These are phyloP conservation scores for Hypholoma fasciculare DNA, from an alignment of 768 basidiomycete species.

Conservation along the genomic window DNA sequence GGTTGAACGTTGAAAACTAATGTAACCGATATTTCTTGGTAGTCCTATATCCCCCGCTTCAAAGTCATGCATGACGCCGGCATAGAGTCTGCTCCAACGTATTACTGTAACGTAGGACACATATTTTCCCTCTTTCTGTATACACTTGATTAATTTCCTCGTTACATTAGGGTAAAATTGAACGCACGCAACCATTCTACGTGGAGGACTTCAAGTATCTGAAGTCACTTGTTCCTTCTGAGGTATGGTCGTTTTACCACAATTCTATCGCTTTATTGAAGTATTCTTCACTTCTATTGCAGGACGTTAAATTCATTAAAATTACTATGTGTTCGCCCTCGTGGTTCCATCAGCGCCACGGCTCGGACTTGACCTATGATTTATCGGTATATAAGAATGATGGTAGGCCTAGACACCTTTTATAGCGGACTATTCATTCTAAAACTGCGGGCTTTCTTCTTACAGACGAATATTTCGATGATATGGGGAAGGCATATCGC, in stretches of 20 bases:
- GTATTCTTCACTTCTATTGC: conserved; percentile 7
- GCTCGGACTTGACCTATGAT: conserved; percentile 56
- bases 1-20: background rate
- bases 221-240: conserved; percentile 55
- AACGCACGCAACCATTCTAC: conserved; percentile 60
- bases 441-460: background rate
- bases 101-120: conserved; percentile 42
- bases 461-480: conserved; percentile 52
- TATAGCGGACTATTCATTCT: background rate
- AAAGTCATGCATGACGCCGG: conserved; percentile 40
- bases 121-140: conserved; percentile 14
- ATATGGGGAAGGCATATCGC: conserved; percentile 46
- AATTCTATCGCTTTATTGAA: background rate
- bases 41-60: conserved; percentile 51
- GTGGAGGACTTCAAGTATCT: conserved; percentile 62
- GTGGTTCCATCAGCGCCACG: conserved; percentile 72
- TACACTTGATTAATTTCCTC: background rate
- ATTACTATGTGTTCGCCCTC: conserved; percentile 73
- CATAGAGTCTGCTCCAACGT: conserved; percentile 34
- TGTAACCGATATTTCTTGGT: background rate
- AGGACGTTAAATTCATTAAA: conserved; percentile 71
- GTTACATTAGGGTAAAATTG: conserved; percentile 55
- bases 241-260: conserved; percentile 33
- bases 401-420: conserved; percentile 30
- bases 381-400: conserved; percentile 61